These are phyloP conservation scores for Colletotrichum tofieldiae DNA, from an alignment of 2,329 filamentous ascomycete species.

Conservation along the genomic window DNA sequence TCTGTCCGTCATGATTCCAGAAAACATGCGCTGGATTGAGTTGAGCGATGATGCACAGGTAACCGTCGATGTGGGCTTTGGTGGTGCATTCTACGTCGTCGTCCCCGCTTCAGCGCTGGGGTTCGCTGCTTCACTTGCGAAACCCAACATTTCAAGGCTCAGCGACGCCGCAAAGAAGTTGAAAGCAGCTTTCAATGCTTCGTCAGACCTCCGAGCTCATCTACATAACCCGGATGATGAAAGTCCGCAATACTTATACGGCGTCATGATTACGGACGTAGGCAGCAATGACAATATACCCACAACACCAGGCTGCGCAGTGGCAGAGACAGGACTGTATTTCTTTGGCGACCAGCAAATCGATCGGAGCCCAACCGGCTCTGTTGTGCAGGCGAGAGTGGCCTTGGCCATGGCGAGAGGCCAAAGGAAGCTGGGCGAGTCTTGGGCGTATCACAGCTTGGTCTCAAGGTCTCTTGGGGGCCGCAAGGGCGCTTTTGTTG, in stretches of 20 bases:
- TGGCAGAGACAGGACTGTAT: conserved; percentile 60
- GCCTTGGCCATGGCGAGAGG: conserved; percentile 22
- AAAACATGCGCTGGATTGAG: conserved; percentile 55
- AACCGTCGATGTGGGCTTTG: conserved; percentile 56
- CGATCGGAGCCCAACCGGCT: conserved; percentile 45
- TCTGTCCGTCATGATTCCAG: conserved; percentile 51
- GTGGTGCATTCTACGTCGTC: conserved; percentile 61
- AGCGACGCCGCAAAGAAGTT: conserved; percentile 52
- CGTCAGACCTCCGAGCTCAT: conserved; percentile 45
- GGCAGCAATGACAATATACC: conserved; percentile 46
- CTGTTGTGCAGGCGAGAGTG: conserved; percentile 32
- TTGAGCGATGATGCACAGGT: conserved; percentile 49
- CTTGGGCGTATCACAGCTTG: conserved; percentile 32
- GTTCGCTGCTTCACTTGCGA: conserved; percentile 50
- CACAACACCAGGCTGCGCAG: conserved; percentile 38
- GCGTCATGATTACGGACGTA: conserved; percentile 53
- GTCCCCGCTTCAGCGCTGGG: conserved; percentile 56
- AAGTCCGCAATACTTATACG: conserved; percentile 57
- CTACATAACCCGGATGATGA: conserved; percentile 47
- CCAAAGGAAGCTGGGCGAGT: conserved; percentile 10
- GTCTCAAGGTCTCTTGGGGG: conserved; percentile 26
- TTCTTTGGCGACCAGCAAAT: conserved; percentile 63
- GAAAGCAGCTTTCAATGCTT: conserved; percentile 46
- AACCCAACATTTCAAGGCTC: conserved; percentile 50
- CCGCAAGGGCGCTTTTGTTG: conserved; percentile 12